These are phyloP conservation scores for Marasmius tenuissimus DNA, from an alignment of 1,284 basidiomycete species.

Conservation along the genomic window DNA sequence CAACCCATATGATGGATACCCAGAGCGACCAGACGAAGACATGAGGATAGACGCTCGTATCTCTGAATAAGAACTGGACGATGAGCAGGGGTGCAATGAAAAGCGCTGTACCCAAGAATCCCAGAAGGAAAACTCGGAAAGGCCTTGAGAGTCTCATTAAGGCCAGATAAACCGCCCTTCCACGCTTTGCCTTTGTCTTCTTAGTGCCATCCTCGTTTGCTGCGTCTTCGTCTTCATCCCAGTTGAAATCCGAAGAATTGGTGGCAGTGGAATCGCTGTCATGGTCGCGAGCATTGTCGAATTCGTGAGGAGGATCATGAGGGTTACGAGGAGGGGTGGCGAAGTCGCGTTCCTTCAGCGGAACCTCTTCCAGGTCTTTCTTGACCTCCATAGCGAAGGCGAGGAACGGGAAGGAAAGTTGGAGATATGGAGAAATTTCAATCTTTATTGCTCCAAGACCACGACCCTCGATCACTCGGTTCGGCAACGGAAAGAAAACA, in stretches of 20 bases:
- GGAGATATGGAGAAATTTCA: not conserved
- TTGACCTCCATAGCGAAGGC: not conserved
- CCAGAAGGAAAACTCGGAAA: constrained; percentile 56
- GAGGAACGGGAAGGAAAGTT: not conserved
- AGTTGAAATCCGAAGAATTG: constrained; percentile 69
- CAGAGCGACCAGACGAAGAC: constrained; percentile 74
- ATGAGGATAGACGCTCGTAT: constrained; percentile 47
- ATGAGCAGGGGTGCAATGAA: constrained; percentile 71
- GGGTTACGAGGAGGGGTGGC: not conserved
- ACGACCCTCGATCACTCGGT: not conserved
- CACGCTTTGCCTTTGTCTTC: constrained; percentile 44
- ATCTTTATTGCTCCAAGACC: not conserved
- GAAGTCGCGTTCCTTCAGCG: not conserved
- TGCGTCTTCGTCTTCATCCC: constrained; percentile 59
- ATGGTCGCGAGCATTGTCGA: not conserved
- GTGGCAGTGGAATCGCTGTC: constrained; percentile 61
- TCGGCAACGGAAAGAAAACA: not conserved
- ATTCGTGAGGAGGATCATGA: not conserved
- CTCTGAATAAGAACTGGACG: constrained; percentile 59
- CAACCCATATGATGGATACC: constrained; percentile 70
- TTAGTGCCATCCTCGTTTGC: constrained; percentile 11
- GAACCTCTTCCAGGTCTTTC: not conserved
- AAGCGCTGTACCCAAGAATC: constrained; percentile 57
- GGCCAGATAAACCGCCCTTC: constrained; percentile 57
- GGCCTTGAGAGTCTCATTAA: constrained; percentile 69